These are phyloP conservation scores for Datura wrightii DNA, from an alignment of 257 asterid species.

Conservation along the genomic window DNA sequence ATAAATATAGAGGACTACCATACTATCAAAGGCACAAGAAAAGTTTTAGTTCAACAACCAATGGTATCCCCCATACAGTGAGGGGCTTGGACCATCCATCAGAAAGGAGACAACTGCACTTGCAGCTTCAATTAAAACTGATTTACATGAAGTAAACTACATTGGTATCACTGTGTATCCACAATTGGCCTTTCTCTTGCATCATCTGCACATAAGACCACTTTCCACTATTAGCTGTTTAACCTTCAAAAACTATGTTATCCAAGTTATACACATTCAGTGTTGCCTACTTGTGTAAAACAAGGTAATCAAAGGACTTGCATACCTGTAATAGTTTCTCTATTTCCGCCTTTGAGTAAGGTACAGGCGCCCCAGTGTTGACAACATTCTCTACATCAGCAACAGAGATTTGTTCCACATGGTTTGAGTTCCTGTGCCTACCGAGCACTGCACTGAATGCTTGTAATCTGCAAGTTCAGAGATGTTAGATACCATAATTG, in stretches of 20 bases:
- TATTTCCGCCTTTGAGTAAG: slow-evolving; percentile 68
- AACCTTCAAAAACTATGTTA: background rate
- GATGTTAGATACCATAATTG: slow-evolving; percentile 25
- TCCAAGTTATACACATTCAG: background rate
- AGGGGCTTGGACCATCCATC: background rate
- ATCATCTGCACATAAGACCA: slow-evolving; percentile 55
- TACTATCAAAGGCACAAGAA: background rate
- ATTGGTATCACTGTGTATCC: slow-evolving; percentile 47
- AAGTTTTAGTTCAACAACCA: background rate
- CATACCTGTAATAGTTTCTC: slow-evolving; percentile 73
- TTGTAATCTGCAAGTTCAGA: slow-evolving; percentile 58
- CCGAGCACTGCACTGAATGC: slow-evolving; percentile 74
- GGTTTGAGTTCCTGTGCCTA: slow-evolving; percentile 70
- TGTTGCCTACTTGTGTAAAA: background rate
- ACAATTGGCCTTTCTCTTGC: slow-evolving; percentile 60
- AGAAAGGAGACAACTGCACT: slow-evolving; percentile 3
- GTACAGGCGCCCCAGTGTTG: slow-evolving; percentile 61
- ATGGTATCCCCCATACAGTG: background rate
- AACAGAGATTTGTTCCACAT: slow-evolving; percentile 69
- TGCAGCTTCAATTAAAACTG: slow-evolving; percentile 8
- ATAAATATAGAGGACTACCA: background rate
- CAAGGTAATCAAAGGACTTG: slow-evolving; percentile 2
- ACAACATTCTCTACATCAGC: slow-evolving; percentile 76
- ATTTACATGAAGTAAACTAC: slow-evolving; percentile 44
- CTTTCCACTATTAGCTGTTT: slow-evolving; percentile 23